Conservation (phyloP, 2,329 filamentous ascomycete genomes). For the Macrophomina phaseolina region DNA sequence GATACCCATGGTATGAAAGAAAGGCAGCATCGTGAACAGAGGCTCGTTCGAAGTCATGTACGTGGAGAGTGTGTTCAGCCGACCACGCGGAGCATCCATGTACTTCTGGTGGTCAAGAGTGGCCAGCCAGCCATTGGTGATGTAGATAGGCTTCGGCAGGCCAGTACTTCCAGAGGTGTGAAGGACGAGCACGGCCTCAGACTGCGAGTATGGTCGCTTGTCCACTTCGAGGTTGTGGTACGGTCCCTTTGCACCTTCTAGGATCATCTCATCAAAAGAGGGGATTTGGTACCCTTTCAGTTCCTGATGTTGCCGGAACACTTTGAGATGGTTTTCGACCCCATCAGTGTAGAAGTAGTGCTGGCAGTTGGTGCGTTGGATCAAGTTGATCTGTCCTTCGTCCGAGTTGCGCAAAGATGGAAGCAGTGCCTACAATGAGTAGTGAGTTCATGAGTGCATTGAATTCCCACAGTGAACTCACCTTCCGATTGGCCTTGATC, state of each 20-base stretch:
- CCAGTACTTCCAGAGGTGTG: slow-evolving; percentile 46
- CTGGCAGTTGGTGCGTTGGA: slow-evolving; percentile 13
- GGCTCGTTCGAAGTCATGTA: slow-evolving; percentile 20
- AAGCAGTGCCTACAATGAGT: slow-evolving; percentile 4
- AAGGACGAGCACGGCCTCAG: slow-evolving; percentile 37
- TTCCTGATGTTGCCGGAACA: slow-evolving; percentile 1
- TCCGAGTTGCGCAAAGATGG: slow-evolving; percentile 26
- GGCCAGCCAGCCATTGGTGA: slow-evolving; percentile 31
- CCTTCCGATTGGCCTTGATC: slow-evolving; percentile 27
- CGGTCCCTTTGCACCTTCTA: slow-evolving; percentile 6
- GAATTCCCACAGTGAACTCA: not conserved
- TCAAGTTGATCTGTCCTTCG: slow-evolving; percentile 25
- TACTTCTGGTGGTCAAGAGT: slow-evolving; percentile 31
- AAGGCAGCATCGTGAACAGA: slow-evolving; percentile 28
- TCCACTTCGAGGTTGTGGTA: slow-evolving; percentile 7
- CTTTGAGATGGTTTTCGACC: slow-evolving; percentile 22
- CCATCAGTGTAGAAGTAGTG: slow-evolving; percentile 21
- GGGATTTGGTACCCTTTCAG: slow-evolving; percentile 15
- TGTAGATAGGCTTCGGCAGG: slow-evolving; percentile 40
- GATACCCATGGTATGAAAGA: slow-evolving; percentile 32
- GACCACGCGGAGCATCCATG: slow-evolving; percentile 29
- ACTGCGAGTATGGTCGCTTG: slow-evolving; percentile 17
- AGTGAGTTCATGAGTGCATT: not conserved
- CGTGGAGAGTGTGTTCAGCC: slow-evolving; percentile 26
- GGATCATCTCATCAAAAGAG: slow-evolving; percentile 23